A percentile compares a stretch with the other conserved stretches of the same genome.
phyloP scores from a whole-genome alignment of 345 rosid genomes.

The Anacardium occidentale region DNA sequence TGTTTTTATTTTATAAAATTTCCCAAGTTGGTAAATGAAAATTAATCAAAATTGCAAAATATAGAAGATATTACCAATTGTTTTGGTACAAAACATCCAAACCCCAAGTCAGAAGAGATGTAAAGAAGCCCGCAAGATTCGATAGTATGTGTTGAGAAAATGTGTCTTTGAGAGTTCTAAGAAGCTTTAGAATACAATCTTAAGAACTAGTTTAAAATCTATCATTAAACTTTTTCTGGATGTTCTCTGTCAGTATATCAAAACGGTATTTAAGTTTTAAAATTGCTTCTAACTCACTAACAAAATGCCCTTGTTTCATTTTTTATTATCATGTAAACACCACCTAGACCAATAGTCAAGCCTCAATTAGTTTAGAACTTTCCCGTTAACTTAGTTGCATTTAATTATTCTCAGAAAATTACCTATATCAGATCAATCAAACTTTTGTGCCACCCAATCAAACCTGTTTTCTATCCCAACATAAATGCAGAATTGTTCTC shows the following conservation, averaged over 20 bases:
- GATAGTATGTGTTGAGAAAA: background rate
- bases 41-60: background rate
- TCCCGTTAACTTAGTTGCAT: background rate
- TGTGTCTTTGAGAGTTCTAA: background rate
- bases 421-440: constrained; percentile 93
- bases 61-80: background rate
- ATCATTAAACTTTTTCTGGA: background rate
- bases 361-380: background rate
- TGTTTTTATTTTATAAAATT: background rate
- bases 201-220: background rate
- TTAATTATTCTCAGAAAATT: constrained; percentile 6
- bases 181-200: background rate
- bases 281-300: too few species aligned
- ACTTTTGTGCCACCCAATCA: constrained; percentile 70
- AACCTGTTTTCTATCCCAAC: constrained; percentile 36
- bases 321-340: background rate
- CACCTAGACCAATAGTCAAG: background rate
- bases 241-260: background rate
- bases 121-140: background rate
- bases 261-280: too few species aligned
- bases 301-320: background rate
- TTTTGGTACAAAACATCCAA: background rate
- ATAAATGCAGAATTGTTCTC: constrained; percentile 25
- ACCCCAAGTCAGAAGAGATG: background rate
- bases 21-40: background rate